phyloP scores from a whole-genome alignment of 139 green algal species.

The Micractinium conductrix region DNA sequence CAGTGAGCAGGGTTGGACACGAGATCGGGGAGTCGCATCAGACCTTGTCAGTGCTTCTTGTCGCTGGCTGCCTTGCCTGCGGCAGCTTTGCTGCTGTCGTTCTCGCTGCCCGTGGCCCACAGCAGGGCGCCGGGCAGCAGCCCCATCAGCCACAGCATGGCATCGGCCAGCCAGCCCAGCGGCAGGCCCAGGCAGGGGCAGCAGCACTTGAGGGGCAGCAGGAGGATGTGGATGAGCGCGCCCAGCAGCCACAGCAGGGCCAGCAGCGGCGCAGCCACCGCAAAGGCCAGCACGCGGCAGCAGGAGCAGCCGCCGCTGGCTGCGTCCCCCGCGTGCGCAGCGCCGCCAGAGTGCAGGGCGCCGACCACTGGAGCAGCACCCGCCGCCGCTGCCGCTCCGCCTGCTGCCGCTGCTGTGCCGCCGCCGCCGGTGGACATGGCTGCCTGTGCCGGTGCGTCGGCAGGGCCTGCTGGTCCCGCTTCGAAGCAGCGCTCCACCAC shows the following conservation, averaged over 20 bases:
- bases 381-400: background rate
- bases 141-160: constrained; percentile 53
- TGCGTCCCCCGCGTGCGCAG: background rate
- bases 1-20: too few species aligned
- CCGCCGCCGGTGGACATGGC: background rate
- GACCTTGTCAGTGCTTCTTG: constrained; percentile 7
- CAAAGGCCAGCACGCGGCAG: constrained; percentile 45
- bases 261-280: constrained; percentile 52
- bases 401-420: background rate
- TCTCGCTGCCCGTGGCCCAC: constrained; percentile 47
- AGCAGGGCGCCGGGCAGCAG: constrained; percentile 42
- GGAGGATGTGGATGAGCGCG: constrained; percentile 52
- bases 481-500: constrained; percentile 37
- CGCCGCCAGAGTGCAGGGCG: too few species aligned
- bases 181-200: constrained; percentile 53
- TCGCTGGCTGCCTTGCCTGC: background rate
- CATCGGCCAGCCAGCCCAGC: constrained; percentile 38
- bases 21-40: too few species aligned
- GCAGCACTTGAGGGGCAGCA: constrained; percentile 60
- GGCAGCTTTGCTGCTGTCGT: background rate
- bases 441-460: background rate
- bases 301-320: constrained; percentile 25
- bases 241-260: constrained; percentile 47
- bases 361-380: too few species aligned
- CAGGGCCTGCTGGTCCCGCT: background rate